Base-by-base conservation (phyloP, 2,329 filamentous ascomycete genomes). In the Cryphonectria nitschkei region DNA sequence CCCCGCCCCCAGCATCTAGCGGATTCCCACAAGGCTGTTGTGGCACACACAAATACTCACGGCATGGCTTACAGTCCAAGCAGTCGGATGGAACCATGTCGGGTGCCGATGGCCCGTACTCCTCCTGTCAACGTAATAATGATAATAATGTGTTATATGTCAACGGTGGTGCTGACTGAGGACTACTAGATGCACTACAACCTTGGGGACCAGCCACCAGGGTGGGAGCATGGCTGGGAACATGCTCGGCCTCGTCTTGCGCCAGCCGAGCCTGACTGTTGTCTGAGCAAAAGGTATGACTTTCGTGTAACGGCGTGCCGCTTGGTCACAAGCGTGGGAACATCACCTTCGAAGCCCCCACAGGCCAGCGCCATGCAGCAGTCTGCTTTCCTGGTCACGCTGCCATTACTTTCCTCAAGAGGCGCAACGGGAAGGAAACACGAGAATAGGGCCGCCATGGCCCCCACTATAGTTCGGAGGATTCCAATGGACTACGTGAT, bases 371-470 rank as follows among this genome's bases (percentile, higher is more conserved):
- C 58, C 58, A 61, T 34, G 16, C 58, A 61, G 58, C 32, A 61
- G 58, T 19, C 58, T 37, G 11, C 0, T 22, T 39, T 61, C 58
- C 11, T 39, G 58, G 16, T n/a, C 34, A 39, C 32, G 16, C 22
- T 39, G 58, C 32, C 34, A 34, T 39, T 26, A 7, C 1, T 19
- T 39, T 39, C 3, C 56, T n/a, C 32, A 39, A 39, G 58, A 39
- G 58, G 58, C 58, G 58, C 32, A 22, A 34, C 34, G 19, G 19
- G 32, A 34, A 22, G 19, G 34, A 34, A 39, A 61, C 58, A 61
- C 32, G 58, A 61, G 13, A 61, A 39, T 13, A 56, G 39, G 65
- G 65, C 65, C 34, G 46, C 65, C 56, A 43, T 43, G 46, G 46
- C 46, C 46, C 22, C 46, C 22, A 41, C 50, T 29, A 13, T 13